phyloP scores from a whole-genome alignment of 352 stramenopile genomes.

The Phytophthora crassamura region DNA sequence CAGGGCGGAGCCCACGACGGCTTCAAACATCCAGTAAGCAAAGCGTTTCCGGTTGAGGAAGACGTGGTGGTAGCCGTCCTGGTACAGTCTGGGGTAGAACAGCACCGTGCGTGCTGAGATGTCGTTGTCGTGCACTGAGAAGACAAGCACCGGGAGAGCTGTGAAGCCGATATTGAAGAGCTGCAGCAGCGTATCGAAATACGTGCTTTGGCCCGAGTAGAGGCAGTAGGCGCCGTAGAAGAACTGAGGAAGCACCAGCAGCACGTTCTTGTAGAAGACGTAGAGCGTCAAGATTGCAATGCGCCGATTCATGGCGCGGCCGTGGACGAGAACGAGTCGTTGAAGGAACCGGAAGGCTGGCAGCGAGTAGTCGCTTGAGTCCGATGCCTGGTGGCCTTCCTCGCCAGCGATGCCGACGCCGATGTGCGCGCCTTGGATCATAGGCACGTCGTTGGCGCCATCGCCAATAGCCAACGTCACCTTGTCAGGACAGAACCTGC shows the following conservation, averaged over 20 bases:
- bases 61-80: constrained; percentile 52
- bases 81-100: constrained; percentile 57
- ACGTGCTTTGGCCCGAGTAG: constrained; percentile 81
- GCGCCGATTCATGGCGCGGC: constrained; percentile 75
- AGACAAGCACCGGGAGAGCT: constrained; percentile 68
- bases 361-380: constrained; percentile 91
- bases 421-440: constrained; percentile 89
- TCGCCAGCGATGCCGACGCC: constrained; percentile 68
- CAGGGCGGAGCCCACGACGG: constrained; percentile 51
- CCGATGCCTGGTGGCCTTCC: constrained; percentile 86
- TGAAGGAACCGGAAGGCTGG: constrained; percentile 88
- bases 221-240: constrained; percentile 76
- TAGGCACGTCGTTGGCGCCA: constrained; percentile 93
- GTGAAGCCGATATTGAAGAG: constrained; percentile 88
- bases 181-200: constrained; percentile 81
- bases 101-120: constrained; percentile 55
- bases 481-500: constrained; percentile 46
- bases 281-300: constrained; percentile 77
- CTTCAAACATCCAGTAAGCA: constrained; percentile 66
- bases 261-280: constrained; percentile 91
- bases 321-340: constrained; percentile 88
- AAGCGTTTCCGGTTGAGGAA: constrained; percentile 65
- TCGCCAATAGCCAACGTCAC: constrained; percentile 89
- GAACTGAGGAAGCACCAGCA: constrained; percentile 83
- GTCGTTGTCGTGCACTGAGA: constrained; percentile 66